Conservation (phyloP, 192 early-diverging fungal genomes). For the Rhizoclosmatium globosum region DNA sequence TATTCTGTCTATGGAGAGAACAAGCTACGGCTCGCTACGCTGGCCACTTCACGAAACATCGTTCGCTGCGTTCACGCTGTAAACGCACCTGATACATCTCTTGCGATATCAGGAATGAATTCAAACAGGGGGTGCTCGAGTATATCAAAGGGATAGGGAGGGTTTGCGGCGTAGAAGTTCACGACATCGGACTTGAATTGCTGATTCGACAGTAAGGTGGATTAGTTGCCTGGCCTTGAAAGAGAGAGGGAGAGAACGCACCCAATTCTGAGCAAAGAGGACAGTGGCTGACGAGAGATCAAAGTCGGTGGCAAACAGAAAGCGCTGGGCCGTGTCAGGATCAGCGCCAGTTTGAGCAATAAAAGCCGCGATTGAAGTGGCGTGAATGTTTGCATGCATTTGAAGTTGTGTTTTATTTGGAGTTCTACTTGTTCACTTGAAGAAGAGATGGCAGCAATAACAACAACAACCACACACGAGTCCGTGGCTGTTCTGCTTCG, state of each 20-base stretch:
- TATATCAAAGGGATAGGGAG: slow-evolving; percentile 3
- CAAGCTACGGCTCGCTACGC: too few relatives aligned
- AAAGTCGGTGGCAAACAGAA: not conserved
- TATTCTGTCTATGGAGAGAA: too few relatives aligned
- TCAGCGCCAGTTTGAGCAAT: not conserved
- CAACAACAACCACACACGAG: too few relatives aligned
- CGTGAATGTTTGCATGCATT: too few relatives aligned
- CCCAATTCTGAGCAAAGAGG: not conserved
- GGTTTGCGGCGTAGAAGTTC: not conserved
- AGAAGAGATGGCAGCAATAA: too few relatives aligned
- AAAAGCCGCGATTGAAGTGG: not conserved
- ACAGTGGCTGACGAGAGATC: not conserved
- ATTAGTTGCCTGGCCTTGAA: not conserved
- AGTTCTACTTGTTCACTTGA: too few relatives aligned
- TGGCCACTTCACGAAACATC: too few relatives aligned
- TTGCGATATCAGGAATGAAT: not conserved
- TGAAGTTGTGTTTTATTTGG: too few relatives aligned
- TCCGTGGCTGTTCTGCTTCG: too few relatives aligned
- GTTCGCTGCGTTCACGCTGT: too few relatives aligned
- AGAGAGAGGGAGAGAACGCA: not conserved
- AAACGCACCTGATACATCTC: not conserved
- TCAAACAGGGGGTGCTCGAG: slow-evolving; percentile 6
- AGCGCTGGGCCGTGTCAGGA: not conserved
- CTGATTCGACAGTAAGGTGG: not conserved
- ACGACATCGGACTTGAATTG: not conserved